phyloP scores from a whole-genome alignment of 2,329 filamentous ascomycete genomes.

The Mycocentrospora acerina region DNA sequence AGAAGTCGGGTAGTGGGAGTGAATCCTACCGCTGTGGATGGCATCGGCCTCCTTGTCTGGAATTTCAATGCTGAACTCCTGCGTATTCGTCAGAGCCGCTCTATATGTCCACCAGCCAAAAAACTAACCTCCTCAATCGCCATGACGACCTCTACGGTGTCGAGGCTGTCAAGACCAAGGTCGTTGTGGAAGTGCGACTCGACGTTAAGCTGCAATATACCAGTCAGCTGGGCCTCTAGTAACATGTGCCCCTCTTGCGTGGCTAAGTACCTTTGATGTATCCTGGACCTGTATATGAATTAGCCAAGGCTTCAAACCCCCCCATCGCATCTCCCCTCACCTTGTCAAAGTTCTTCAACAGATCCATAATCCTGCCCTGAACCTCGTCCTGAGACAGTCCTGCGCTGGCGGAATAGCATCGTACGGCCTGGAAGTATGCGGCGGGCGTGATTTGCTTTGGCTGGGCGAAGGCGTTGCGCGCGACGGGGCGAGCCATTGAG shows the following conservation, averaged over 20 bases:
- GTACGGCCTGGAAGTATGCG: constrained; percentile 66
- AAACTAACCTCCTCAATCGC: constrained; percentile 89
- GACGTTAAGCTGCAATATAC: constrained; percentile 68
- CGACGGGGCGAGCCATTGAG: constrained; percentile 61
- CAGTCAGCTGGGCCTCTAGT: constrained; percentile 26
- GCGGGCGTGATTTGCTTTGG: constrained; percentile 62
- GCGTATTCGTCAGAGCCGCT: constrained; percentile 18
- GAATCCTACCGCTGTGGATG: constrained; percentile 85
- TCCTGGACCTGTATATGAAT: constrained; percentile 59
- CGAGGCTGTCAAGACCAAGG: constrained; percentile 93
- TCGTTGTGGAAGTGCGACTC: constrained; percentile 94
- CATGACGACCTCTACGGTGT: constrained; percentile 99
- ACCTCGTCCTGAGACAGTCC: constrained; percentile 81
- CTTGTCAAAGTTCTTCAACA: constrained; percentile 98
- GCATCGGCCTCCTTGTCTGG: constrained; percentile 94
- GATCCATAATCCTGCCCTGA: constrained; percentile 85
- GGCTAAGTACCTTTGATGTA: constrained; percentile 54
- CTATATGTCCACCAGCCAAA: constrained; percentile 2
- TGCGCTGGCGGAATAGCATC: constrained; percentile 83
- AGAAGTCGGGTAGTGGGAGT: background rate
- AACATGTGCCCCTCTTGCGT: background rate
- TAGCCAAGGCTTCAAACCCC: constrained; percentile 23
- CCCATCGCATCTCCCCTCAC: constrained; percentile 51
- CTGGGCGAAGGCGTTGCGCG: constrained; percentile 62
- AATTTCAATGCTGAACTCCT: constrained; percentile 92